Percentiles rank a stretch among this genome's conserved stretches.
These are phyloP conservation scores for Brassica balearica DNA, from an alignment of 441 rosid species.

Conservation along the genomic window DNA sequence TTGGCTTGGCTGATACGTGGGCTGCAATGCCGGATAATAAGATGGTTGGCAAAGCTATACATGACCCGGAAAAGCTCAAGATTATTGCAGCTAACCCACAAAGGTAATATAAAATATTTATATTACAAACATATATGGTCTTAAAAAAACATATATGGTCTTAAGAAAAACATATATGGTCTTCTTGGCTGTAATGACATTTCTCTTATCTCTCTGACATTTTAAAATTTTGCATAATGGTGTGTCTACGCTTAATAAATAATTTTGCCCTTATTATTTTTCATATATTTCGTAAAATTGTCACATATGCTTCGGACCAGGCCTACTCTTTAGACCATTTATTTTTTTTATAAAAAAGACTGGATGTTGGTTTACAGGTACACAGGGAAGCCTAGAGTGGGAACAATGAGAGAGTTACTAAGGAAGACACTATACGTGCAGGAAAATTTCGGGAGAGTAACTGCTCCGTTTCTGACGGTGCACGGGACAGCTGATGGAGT, in stretches of 20 bases:
- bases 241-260: too few species aligned
- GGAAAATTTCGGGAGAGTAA: slow-evolving; percentile 66
- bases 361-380: slow-evolving; percentile 50
- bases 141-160: too few species aligned
- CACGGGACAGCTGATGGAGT: slow-evolving; percentile 87
- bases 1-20: slow-evolving; percentile 94
- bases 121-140: too few species aligned
- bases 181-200: too few species aligned
- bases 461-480: slow-evolving; percentile 65
- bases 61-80: slow-evolving; percentile 78
- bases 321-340: too few species aligned
- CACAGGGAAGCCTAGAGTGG: slow-evolving; percentile 84
- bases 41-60: slow-evolving; percentile 80
- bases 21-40: slow-evolving; percentile 87
- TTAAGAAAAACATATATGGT: too few species aligned
- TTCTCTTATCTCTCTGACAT: too few species aligned
- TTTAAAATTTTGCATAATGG: too few species aligned
- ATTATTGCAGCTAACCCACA: slow-evolving; percentile 82
- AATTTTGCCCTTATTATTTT: too few species aligned
- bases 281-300: too few species aligned
- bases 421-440: slow-evolving; percentile 77
- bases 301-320: too few species aligned
- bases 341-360: too few species aligned
- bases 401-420: slow-evolving; percentile 84
- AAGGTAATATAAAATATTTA: slow-evolving; percentile 29